A percentile compares a stretch with the other conserved stretches of the same genome.
phyloP scores from a whole-genome alignment of 352 stramenopile species.

The Lagenidium sp. region DNA sequence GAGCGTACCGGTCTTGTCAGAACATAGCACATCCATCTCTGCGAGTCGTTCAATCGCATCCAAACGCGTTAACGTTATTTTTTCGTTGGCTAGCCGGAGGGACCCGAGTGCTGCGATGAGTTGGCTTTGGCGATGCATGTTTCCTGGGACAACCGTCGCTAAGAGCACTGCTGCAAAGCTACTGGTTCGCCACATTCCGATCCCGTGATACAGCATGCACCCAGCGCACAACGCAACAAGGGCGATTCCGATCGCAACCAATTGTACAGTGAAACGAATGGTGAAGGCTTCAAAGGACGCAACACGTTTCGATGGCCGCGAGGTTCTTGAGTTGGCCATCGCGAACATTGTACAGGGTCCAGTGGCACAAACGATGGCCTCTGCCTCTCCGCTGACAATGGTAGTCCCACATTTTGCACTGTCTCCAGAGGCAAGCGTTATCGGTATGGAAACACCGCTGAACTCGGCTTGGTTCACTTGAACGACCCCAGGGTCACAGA shows the following conservation, averaged over 20 bases:
- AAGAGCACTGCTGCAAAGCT: no score
- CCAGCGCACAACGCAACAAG: neutral
- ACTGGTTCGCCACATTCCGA: neutral
- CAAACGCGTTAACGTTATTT: no score
- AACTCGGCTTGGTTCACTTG: conserved; percentile 90
- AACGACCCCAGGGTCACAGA: conserved; percentile 76
- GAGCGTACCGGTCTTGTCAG: conserved; percentile 95
- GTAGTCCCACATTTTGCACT: conserved; percentile 85
- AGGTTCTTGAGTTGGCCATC: neutral
- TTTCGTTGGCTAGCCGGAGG: no score
- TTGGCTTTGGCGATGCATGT: no score
- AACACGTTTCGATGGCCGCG: neutral
- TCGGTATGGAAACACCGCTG: conserved; percentile 93
- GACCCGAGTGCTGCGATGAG: no score
- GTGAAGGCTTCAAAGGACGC: neutral
- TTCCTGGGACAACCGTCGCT: no score
- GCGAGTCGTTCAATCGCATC: conserved; percentile 92
- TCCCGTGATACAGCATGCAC: neutral
- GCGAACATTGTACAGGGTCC: neutral
- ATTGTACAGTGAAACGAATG: neutral
- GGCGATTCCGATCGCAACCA: no score
- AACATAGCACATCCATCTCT: conserved; percentile 92
- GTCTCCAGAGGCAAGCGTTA: conserved; percentile 72
- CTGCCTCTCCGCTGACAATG: conserved; percentile 85
- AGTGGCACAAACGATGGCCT: conserved; percentile 88